Base-by-base conservation (phyloP, 768 basidiomycete species). In the Amyloporia xantha region DNA sequence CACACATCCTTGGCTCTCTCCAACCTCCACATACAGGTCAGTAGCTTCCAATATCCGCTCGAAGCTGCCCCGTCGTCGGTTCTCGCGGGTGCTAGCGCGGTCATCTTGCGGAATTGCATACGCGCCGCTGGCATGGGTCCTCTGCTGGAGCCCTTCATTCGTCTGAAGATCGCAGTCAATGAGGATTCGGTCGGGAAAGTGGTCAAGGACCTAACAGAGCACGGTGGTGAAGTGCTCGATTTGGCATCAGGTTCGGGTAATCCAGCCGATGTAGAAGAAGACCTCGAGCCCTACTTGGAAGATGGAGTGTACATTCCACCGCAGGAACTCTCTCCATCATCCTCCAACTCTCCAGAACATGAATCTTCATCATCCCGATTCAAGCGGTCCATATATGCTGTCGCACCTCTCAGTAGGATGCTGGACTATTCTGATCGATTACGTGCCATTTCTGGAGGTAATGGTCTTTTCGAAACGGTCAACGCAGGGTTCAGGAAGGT, bases 121-220 rank as follows among this genome's bases (percentile, higher is more conserved):
- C 74, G 72, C 21, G 72, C 74, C 25, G 78, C 80, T 3, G 84
- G 84, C 9, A 73, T 79, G 58, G 91, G 90, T 1, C 73, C 85
- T 2, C 64, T 93, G 37, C 73, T 91, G 64, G 91, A 93, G 60
- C 90, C 91, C 9, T 92, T 79, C 54, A 74, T 89, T 21, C 67
- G 68, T 25, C 68, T 91, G 54, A 89, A 82, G 55, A 73, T 89
- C 40, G 77, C 77, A 13, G 79, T 89, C 5, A 70, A 72, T 21
- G 83, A 84, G 54, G 78, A 82, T 50, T 72, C 71, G 49, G 68
- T 92, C 2, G 89, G 91, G 20, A 86, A 81, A 57, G 80, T 87
- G 19, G 78, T 91, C 40, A 88, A 84, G 59, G 91, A 93, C 57
- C 68, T 93, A n/a, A 86, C 84, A 9, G 89, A 91, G 61, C 77